phyloP scores from a whole-genome alignment of 1,284 basidiomycete genomes.

The Microbotryum violaceum region DNA sequence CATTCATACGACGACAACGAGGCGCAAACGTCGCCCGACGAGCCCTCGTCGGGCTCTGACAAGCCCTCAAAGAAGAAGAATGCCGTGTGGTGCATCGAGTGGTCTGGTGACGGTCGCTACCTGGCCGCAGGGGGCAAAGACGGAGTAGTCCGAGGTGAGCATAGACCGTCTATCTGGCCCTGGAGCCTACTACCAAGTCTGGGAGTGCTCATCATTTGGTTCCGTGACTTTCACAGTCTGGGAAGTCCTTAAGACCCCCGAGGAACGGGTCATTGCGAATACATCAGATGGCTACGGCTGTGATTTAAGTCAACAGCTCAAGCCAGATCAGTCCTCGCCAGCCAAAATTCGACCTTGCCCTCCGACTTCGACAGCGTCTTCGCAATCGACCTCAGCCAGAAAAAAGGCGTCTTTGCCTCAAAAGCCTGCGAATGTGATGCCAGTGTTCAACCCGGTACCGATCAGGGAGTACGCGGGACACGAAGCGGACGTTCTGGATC shows the following conservation, averaged over 20 bases:
- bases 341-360: not conserved
- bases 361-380: not conserved
- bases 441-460: conserved; percentile 34
- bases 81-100: conserved; percentile 40
- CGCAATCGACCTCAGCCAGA: not conserved
- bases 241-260: conserved; percentile 27
- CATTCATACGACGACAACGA: conserved; percentile 8
- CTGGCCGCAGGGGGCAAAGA: conserved; percentile 41
- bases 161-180: not conserved
- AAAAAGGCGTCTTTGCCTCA: not conserved
- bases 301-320: not conserved
- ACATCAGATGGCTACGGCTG: not conserved
- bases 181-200: not conserved
- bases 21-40: not conserved
- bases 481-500: conserved; percentile 40
- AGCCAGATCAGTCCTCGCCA: not conserved
- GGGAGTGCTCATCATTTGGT: not conserved
- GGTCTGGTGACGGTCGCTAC: conserved; percentile 39
- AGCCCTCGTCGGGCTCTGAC: not conserved
- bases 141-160: conserved; percentile 35
- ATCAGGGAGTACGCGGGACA: conserved; percentile 39
- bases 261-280: conserved; percentile 4
- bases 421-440: conserved; percentile 12
- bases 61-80: conserved; percentile 24
- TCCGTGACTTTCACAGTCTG: conserved; percentile 20